Percentiles rank a stretch among this genome's conserved stretches.
phyloP scores from a whole-genome alignment of 1,284 basidiomycete species.

The Melanopsichium pennsylvanicum region DNA sequence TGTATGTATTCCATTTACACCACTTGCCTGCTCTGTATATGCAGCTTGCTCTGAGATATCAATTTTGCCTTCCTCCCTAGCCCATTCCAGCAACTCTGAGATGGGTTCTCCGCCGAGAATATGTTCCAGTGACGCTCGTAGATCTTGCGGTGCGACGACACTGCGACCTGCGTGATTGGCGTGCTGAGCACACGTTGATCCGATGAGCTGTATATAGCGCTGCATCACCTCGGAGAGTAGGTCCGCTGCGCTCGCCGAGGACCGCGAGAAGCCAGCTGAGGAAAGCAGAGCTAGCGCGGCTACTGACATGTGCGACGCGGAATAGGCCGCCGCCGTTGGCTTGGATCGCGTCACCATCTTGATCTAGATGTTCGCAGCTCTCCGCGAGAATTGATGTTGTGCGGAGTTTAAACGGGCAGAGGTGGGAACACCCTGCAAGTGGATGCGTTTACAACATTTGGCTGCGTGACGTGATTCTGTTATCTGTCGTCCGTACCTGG shows the following conservation, averaged over 20 bases:
- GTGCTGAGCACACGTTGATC: slow-evolving; percentile 31
- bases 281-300: slow-evolving; percentile 37
- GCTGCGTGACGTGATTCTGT: not conserved
- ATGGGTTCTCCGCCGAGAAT: slow-evolving; percentile 46
- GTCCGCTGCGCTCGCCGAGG: slow-evolving; percentile 38
- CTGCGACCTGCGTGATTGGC: slow-evolving; percentile 46
- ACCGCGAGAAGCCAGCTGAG: slow-evolving; percentile 47
- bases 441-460: slow-evolving; percentile 26
- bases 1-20: slow-evolving; percentile 10
- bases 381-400: not conserved
- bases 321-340: slow-evolving; percentile 42
- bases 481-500: not conserved
- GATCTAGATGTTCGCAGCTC: not conserved
- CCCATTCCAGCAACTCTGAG: slow-evolving; percentile 51
- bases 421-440: slow-evolving; percentile 26
- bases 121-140: slow-evolving; percentile 45
- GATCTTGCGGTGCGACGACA: slow-evolving; percentile 36
- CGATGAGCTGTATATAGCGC: slow-evolving; percentile 48
- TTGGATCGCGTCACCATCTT: slow-evolving; percentile 30
- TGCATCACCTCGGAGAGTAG: slow-evolving; percentile 54
- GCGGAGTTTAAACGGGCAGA: slow-evolving; percentile 1
- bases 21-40: not conserved
- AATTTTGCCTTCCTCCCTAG: slow-evolving; percentile 45
- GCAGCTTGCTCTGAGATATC: not conserved
- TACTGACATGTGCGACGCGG: slow-evolving; percentile 42